Conservation (phyloP, 345 rosid genomes). For the Lepidium didymum region DNA sequence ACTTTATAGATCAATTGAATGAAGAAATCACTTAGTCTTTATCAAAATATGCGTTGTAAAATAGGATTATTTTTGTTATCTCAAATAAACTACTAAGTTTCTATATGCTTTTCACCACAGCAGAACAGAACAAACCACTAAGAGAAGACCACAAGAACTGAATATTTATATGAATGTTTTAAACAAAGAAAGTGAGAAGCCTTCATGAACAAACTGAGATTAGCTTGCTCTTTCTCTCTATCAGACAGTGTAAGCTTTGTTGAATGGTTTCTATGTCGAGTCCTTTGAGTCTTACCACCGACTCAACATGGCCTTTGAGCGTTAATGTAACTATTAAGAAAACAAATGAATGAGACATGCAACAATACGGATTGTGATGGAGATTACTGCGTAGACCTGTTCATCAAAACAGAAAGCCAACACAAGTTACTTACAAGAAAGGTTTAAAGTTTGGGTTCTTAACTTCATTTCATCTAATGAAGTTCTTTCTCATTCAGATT, state of each 20-base stretch:
- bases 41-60: not conserved
- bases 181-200: not conserved
- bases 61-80: not conserved
- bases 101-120: not conserved
- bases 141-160: not conserved
- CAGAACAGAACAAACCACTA: not conserved
- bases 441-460: too few relatives aligned
- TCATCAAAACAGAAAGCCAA: slow-evolving; percentile 9
- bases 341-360: slow-evolving; percentile 35
- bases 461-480: too few relatives aligned
- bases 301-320: slow-evolving; percentile 87
- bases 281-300: slow-evolving; percentile 77
- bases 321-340: slow-evolving; percentile 1
- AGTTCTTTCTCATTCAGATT: too few relatives aligned
- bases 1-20: not conserved
- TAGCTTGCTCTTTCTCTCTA: not conserved
- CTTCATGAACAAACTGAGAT: not conserved
- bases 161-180: not conserved
- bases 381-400: slow-evolving; percentile 97
- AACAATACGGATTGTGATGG: slow-evolving; percentile 96
- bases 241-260: slow-evolving; percentile 81
- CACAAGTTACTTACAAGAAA: not conserved
- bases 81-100: not conserved
- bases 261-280: slow-evolving; percentile 83
- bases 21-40: not conserved